Evolutionary conservation across 495 filamentous ascomycete genomes (phyloP).

Genomic region (Jackrogersella minutella): DNA sequence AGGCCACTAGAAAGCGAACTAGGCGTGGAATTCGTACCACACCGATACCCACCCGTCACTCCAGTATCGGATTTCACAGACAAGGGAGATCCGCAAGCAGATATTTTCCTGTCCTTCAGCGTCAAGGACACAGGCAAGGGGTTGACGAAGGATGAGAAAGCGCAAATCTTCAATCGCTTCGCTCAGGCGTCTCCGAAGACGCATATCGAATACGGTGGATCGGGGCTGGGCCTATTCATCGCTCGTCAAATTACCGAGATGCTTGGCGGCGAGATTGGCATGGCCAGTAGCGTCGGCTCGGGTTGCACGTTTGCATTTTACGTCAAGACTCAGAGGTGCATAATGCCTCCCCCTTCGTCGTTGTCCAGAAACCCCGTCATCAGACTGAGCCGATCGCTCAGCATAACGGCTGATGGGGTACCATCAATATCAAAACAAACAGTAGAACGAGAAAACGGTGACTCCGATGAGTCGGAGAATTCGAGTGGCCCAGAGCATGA

Average conservation of each 20-base stretch:
- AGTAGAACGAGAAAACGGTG: background rate
- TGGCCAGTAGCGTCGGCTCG: slow-evolving; percentile 68
- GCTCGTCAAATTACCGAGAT: slow-evolving; percentile 74
- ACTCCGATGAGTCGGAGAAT: background rate
- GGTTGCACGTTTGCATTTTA: slow-evolving; percentile 85
- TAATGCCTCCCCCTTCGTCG: background rate
- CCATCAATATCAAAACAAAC: slow-evolving; percentile 7
- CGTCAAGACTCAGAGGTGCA: slow-evolving; percentile 60
- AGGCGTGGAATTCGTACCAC: slow-evolving; percentile 50
- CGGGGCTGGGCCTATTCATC: slow-evolving; percentile 80
- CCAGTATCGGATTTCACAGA: slow-evolving; percentile 42
- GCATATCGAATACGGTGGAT: slow-evolving; percentile 78
- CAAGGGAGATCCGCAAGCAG: slow-evolving; percentile 46
- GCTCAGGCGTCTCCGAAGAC: slow-evolving; percentile 78
- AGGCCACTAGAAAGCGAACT: slow-evolving; percentile 55
- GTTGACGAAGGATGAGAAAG: slow-evolving; percentile 70
- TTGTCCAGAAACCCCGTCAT: slow-evolving; percentile 4
- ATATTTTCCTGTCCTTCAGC: slow-evolving; percentile 69
- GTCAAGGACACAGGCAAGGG: slow-evolving; percentile 80
- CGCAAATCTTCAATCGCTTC: slow-evolving; percentile 76
- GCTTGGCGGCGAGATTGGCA: slow-evolving; percentile 79
- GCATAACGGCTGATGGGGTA: slow-evolving; percentile 39
- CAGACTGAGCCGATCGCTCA: slow-evolving; percentile 28
- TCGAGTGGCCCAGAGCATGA: slow-evolving; percentile 1
- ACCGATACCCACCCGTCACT: slow-evolving; percentile 11